Conservation (phyloP, 768 basidiomycete species). For the Kwoniella heveanensis region DNA sequence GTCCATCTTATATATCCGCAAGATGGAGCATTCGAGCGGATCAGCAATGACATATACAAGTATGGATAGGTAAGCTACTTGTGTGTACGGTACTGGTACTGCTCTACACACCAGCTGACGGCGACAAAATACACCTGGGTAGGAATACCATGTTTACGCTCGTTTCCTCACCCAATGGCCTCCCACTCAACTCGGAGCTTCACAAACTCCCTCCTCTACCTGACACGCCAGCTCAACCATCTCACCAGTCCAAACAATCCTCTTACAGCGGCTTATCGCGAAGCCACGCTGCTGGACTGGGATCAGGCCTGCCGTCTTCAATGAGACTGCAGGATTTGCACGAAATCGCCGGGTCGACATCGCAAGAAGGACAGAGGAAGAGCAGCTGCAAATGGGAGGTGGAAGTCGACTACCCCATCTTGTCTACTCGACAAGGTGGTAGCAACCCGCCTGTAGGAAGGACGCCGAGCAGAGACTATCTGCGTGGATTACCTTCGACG, state of each 20-base stretch:
- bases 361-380: not conserved
- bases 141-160: constrained; percentile 8
- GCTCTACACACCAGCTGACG: too few relatives aligned
- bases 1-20: too few relatives aligned
- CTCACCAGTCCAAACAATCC: not conserved
- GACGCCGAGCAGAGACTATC: constrained; percentile 9
- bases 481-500: not conserved
- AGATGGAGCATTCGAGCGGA: too few relatives aligned
- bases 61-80: too few relatives aligned
- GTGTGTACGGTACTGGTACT: too few relatives aligned
- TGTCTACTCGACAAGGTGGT: constrained; percentile 36
- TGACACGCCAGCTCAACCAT: constrained; percentile 21
- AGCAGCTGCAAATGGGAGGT: constrained; percentile 18
- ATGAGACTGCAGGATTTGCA: constrained; percentile 1
- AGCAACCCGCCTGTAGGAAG: constrained; percentile 16
- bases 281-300: not conserved
- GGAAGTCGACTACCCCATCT: constrained; percentile 28
- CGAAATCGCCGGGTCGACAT: not conserved
- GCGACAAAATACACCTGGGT: too few relatives aligned
- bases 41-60: too few relatives aligned
- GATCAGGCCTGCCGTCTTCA: not conserved
- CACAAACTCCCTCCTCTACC: constrained; percentile 35
- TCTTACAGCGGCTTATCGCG: not conserved
- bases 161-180: not conserved
- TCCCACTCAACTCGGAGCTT: constrained; percentile 27